Evolutionary conservation across 441 rosid genomes (phyloP), one percentile per base, ranked within the genome.

Genomic region (Pelargonium cotyledonis): DNA sequence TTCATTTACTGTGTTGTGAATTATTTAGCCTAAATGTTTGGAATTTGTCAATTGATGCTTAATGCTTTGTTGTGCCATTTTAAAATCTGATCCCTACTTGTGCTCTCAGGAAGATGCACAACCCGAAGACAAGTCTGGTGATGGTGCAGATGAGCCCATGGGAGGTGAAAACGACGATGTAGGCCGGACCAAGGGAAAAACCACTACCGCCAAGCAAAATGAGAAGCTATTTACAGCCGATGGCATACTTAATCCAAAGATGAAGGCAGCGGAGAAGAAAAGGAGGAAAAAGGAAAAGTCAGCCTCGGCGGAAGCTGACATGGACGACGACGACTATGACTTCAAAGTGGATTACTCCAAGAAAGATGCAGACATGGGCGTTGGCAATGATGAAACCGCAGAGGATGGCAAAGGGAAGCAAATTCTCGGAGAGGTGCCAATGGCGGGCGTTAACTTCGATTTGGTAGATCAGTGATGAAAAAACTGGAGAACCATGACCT

Each of bases 201-300:
- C 82, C 10, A 79, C 70, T 44, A 15, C 77, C 4, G 70, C 83
- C 38, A 81, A 66, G 77, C 99, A 95, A 78, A 92, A 92, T 68
- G 84, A 78, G 82, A 85, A 86, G 82, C 77, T 95, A 6, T 92
- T 86, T 65, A 49, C 75, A 29, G 92, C 78, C 2, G 93, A 89
- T 51, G 90, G 89, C 40, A 92, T 92, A 14, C 84, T 92, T 11
- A 92, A 95, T 63, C 80, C 91, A 0, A 95, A 84, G 75, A 55
- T 69, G 70, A 87, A 81, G 77, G 83, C 79, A 69, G 96, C 98
- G 1, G 97, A 95, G 76, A 89, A 84, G 85, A 88, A 88, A 78
- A 80, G 72, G 78, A 84, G 83, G 83, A 90, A 88, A 77, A 90
- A 89, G n/a, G 88, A 75, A 19, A 85, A 84, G 74, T 69, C 72